phyloP scores from a whole-genome alignment of 2,329 filamentous ascomycete species.

The Diaporthe vexans region DNA sequence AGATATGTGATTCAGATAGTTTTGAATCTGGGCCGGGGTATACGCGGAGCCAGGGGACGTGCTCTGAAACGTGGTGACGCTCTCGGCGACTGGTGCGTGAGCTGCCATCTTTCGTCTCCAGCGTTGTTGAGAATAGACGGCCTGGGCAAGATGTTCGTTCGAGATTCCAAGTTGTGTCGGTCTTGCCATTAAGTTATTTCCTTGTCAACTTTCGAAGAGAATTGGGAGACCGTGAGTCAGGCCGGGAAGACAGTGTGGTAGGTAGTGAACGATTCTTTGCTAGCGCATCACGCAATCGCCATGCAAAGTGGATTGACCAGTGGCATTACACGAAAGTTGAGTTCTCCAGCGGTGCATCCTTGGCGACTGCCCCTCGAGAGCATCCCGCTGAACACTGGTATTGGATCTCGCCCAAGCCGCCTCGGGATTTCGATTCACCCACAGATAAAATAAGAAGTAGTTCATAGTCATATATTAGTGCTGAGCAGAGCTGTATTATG shows the following conservation, averaged over 20 bases:
- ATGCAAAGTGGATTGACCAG: neutral
- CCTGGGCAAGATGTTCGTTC: no score
- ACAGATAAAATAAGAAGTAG: neutral
- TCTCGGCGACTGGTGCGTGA: neutral
- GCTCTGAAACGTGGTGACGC: neutral
- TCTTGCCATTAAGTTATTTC: neutral
- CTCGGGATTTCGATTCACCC: neutral
- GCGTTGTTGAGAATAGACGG: neutral
- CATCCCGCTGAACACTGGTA: neutral
- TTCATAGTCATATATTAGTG: no score
- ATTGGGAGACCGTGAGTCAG: conserved; percentile 1
- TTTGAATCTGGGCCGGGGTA: conserved; percentile 30
- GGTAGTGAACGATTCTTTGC: neutral
- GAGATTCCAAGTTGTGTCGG: neutral
- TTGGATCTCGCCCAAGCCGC: no score
- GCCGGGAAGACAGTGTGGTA: neutral
- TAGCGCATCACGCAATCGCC: conserved; percentile 20
- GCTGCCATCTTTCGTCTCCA: neutral
- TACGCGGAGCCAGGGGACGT: conserved; percentile 23
- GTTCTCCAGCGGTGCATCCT: neutral
- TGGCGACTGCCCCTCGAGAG: neutral
- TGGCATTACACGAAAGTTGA: conserved; percentile 13
- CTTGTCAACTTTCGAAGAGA: neutral
- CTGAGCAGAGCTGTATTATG: no score
- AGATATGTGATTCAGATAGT: conserved; percentile 37